Percentiles rank a stretch among this genome's conserved stretches.
Evolutionary conservation across 495 filamentous ascomycete species (phyloP).

Genomic region (Podospora tetraspora): DNA sequence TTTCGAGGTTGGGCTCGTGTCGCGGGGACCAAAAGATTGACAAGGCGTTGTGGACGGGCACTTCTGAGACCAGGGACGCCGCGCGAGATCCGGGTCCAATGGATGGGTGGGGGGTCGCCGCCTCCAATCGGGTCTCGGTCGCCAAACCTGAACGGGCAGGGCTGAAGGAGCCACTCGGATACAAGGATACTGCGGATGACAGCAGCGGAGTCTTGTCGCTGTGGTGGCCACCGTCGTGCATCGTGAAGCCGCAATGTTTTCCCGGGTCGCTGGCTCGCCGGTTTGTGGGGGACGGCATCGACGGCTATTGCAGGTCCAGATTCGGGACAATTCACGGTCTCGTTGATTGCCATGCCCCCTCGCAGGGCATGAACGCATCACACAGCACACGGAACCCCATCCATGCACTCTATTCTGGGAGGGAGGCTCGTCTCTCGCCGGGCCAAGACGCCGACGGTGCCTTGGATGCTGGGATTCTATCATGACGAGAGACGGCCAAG

Average conservation of each 20-base stretch:
- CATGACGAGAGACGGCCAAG: neutral
- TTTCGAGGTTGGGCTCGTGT: neutral
- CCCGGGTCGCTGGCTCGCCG: constrained; percentile 8
- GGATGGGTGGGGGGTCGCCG: neutral
- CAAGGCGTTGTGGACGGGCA: neutral
- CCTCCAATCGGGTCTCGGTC: neutral
- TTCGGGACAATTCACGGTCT: neutral
- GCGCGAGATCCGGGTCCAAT: neutral
- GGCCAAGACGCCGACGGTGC: neutral
- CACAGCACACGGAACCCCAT: neutral
- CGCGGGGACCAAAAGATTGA: neutral
- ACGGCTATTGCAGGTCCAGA: neutral
- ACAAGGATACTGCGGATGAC: neutral
- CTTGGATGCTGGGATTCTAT: neutral
- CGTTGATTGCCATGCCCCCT: neutral
- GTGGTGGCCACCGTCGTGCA: neutral
- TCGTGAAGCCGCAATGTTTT: constrained; percentile 1
- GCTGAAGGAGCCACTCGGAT: neutral
- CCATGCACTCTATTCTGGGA: constrained; percentile 6
- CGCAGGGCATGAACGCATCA: neutral
- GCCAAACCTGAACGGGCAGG: neutral
- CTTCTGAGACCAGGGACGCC: neutral
- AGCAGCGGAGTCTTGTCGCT: neutral
- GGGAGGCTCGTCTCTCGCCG: constrained; percentile 1
- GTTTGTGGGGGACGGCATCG: constrained; percentile 11